Base-by-base conservation (phyloP, 2,329 filamentous ascomycete species). In the Ascochyta viciae-villosae region DNA sequence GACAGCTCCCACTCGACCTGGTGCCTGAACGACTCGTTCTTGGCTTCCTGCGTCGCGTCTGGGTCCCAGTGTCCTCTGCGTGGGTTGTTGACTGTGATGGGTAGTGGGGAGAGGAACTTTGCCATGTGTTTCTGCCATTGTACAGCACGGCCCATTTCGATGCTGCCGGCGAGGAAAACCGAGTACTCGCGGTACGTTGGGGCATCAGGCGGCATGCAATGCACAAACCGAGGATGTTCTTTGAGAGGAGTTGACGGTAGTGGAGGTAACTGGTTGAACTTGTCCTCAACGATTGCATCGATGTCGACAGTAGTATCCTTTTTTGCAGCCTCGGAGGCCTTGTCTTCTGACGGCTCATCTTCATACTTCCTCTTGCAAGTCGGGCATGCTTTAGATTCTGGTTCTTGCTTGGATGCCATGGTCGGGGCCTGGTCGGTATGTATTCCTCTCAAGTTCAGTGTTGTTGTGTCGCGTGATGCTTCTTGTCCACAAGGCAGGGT, bases 1-100 rank as follows among this genome's bases (percentile, higher is more conserved):
- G 81, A 76, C 2, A 89, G 76, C 74, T 89, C 87, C 86, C 87
- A 89, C 27, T 79, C 72, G 0, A 85, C 79, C 67, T 89, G 87
- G 35, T 81, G 72, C 8, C 70, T 71, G 72, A 84, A 88, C 0
- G 74, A 78, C 3, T 61, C 58, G 54, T 81, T 58, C 29, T 57
- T 61, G n/a, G 58, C 61, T 12, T 57, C 80, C 49, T 86, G 82
- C 13, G 60, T 72, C 80, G 83, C 85, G 1, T 73, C 78, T 8
- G 70, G 65, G 64, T 87, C 80, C 87, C 86, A 89, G 66, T 84
- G 79, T 5, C 74, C 54, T 1, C 85, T 81, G 8, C 80, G 75
- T 0, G 87, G 87, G 61, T 89, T 84, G 69, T 82, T 78, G 57
- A 89, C 72, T 1, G 82, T 85, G 54, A 88, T 68, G 4, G 81